phyloP scores from a whole-genome alignment of 1,284 basidiomycete genomes.

The Cerrena zonata region DNA sequence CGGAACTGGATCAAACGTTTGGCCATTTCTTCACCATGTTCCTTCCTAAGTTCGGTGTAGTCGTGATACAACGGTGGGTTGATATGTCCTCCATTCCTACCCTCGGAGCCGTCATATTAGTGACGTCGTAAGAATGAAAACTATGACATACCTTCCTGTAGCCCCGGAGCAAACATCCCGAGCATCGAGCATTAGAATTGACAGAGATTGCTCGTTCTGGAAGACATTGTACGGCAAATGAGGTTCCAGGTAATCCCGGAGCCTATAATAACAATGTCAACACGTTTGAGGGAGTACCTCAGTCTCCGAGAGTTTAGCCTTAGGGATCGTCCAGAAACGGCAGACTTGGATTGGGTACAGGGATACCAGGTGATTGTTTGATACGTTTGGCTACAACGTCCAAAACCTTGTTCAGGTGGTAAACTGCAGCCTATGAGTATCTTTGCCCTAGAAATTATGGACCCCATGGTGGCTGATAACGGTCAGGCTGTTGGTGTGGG shows the following conservation, averaged over 20 bases:
- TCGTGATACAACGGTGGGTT: slow-evolving; percentile 59
- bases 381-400: slow-evolving; percentile 23
- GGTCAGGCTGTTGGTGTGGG: no score
- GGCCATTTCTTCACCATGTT: slow-evolving; percentile 42
- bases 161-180: slow-evolving; percentile 66
- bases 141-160: slow-evolving; percentile 49
- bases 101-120: not conserved
- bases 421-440: slow-evolving; percentile 19
- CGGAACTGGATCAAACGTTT: slow-evolving; percentile 56
- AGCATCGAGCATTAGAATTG: slow-evolving; percentile 63
- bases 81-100: slow-evolving; percentile 68
- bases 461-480: slow-evolving; percentile 21
- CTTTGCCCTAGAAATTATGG: slow-evolving; percentile 21
- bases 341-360: slow-evolving; percentile 43
- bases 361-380: slow-evolving; percentile 50
- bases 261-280: slow-evolving; percentile 63
- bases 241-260: slow-evolving; percentile 67
- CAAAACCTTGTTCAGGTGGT: slow-evolving; percentile 18
- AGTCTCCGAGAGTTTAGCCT: slow-evolving; percentile 43
- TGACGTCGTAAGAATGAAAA: not conserved
- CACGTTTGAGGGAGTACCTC: slow-evolving; percentile 42
- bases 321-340: slow-evolving; percentile 60
- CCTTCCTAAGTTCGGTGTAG: slow-evolving; percentile 45
- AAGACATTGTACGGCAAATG: slow-evolving; percentile 51
- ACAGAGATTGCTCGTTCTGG: slow-evolving; percentile 30